A percentile compares a stretch with the other conserved stretches of the same genome.
Evolutionary conservation across 2,329 filamentous ascomycete genomes (phyloP).

Genomic region (Epichloe bromicola): DNA sequence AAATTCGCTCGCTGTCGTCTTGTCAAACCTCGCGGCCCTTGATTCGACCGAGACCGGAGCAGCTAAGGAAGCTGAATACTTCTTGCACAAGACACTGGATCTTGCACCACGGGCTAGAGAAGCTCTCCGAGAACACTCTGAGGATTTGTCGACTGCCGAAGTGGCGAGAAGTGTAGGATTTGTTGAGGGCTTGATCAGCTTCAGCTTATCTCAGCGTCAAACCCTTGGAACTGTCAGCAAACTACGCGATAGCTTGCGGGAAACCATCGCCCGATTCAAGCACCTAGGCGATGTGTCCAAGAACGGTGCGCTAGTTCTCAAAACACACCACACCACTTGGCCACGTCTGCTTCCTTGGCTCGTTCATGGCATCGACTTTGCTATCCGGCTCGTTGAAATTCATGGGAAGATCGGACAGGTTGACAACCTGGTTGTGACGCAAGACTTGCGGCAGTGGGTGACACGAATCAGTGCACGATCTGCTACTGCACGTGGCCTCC

Average conservation of each 20-base stretch:
- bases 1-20: conserved; percentile 52
- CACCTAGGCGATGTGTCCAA: conserved; percentile 19
- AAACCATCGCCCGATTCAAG: conserved; percentile 23
- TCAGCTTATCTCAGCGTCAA: conserved; percentile 47
- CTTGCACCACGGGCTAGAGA: conserved; percentile 55
- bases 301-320: conserved; percentile 12
- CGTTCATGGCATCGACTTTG: conserved; percentile 52
- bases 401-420: conserved; percentile 51
- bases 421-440: conserved; percentile 31
- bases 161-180: conserved; percentile 67
- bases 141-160: conserved; percentile 73
- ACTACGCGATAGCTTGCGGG: conserved; percentile 26
- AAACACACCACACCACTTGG: conserved; percentile 12
- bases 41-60: conserved; percentile 14
- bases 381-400: conserved; percentile 46
- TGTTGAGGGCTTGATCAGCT: conserved; percentile 70
- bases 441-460: conserved; percentile 37
- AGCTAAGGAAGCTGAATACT: conserved; percentile 43
- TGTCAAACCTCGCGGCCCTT: conserved; percentile 43
- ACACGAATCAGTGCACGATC: conserved; percentile 32
- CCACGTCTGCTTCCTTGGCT: conserved; percentile 41
- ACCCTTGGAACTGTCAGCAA: conserved; percentile 29
- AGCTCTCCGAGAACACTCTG: conserved; percentile 59
- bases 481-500: conserved; percentile 27
- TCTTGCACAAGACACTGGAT: conserved; percentile 70